Evolutionary conservation across 345 rosid genomes (phyloP), one percentile per base, ranked within the genome.

Genomic region (Ricinus communis): DNA sequence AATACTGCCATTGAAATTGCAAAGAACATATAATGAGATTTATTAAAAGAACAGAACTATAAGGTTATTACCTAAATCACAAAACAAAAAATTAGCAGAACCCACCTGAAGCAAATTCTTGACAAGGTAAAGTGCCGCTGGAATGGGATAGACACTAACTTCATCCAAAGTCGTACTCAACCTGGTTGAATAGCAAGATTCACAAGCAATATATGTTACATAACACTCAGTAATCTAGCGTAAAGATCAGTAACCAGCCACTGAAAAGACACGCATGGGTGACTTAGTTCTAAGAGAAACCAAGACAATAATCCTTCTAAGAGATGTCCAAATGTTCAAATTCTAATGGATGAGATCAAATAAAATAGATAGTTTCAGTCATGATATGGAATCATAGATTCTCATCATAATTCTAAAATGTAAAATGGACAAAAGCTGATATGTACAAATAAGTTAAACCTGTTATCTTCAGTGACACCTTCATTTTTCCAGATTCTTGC

Each of bases 21-120:
- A 74, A 71, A 65, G 18, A 21, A 60, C 28, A 61, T 21, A 72
- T 22, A 27, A 70, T 62, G 36, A 75, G 43, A 47, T 75, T 18
- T 41, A 16, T 40, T 54, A 25, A 71, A 72, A 72, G 63, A 71
- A 50, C 33, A 22, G 31, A 7, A n/a, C 43, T 54, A 40, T 54
- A 24, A 40, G n/a, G 9, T 18, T 22, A 66, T 38, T 28, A 71
- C 14, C 8, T n/a, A 27, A 2, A 54, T 70, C 36, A 66, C 43
- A 6, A n/a, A 53, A 4, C 13, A 31, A 11, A 27, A 27, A 57
- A 38, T 33, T 14, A 71, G 38, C 43, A 68, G 24, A 72, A 69
- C 59, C 52, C 77, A 86, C 98, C 93, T 95, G 98, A 74, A 95
- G 96, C 84, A 95, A 89, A 86, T 95, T 95, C 85, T 92, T 95